phyloP scores from a whole-genome alignment of 2,329 filamentous ascomycete species.

The Calonectria naviculata region DNA sequence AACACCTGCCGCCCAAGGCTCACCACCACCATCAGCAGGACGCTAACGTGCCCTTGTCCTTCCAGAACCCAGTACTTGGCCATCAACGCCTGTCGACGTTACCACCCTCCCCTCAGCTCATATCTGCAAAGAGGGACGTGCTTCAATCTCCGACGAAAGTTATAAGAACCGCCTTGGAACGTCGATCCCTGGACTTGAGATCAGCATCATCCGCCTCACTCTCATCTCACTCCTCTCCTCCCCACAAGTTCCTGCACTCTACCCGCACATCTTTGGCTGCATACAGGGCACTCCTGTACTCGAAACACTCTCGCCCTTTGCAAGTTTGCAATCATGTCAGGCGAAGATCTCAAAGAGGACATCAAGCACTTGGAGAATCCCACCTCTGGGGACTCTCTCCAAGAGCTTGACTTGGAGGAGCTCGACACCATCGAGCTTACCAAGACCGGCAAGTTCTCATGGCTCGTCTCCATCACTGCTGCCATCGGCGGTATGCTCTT shows the following conservation, averaged over 20 bases:
- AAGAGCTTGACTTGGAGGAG: slow-evolving; percentile 34
- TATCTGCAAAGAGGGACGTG: slow-evolving; percentile 22
- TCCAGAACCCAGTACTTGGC: slow-evolving; percentile 1
- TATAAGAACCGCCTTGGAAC: slow-evolving; percentile 32
- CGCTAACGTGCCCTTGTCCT: background rate
- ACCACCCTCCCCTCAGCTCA: background rate
- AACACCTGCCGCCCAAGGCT: background rate
- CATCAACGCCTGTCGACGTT: background rate
- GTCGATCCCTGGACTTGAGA: slow-evolving; percentile 11
- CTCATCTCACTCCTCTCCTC: slow-evolving; percentile 5
- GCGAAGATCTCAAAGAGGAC: slow-evolving; percentile 30
- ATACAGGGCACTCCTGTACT: background rate
- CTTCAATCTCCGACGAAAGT: slow-evolving; percentile 23
- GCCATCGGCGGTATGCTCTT: slow-evolving; percentile 54
- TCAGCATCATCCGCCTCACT: slow-evolving; percentile 21
- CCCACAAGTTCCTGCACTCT: slow-evolving; percentile 1
- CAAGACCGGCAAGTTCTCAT: slow-evolving; percentile 37
- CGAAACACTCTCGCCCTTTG: background rate
- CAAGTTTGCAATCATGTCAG: slow-evolving; percentile 28
- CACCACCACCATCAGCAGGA: background rate
- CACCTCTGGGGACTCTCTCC: slow-evolving; percentile 23
- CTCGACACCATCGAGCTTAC: slow-evolving; percentile 40
- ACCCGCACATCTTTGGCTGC: background rate
- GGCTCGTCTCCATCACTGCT: slow-evolving; percentile 40
- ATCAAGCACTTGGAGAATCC: slow-evolving; percentile 35